These are phyloP conservation scores for Apiospora arundinis DNA, from an alignment of 2,329 filamentous ascomycete genomes.

Conservation along the genomic window DNA sequence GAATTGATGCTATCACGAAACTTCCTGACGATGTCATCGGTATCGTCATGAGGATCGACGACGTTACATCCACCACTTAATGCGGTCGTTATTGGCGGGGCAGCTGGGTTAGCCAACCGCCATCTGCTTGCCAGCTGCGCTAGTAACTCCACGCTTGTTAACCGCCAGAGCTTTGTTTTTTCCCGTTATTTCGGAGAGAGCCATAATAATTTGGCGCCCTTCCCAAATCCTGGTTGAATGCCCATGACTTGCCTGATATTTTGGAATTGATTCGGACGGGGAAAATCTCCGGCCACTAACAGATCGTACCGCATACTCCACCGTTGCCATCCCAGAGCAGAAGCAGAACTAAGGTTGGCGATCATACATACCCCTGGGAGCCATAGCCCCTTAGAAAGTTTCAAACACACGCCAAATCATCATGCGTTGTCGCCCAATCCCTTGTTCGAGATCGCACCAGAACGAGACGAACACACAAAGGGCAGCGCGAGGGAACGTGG, in stretches of 20 bases:
- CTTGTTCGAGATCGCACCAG: slow-evolving; percentile 17
- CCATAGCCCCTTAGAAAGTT: slow-evolving; percentile 18
- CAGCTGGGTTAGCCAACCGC: not conserved
- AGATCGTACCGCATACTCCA: slow-evolving; percentile 7
- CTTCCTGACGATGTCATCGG: not conserved
- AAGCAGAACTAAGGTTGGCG: not conserved
- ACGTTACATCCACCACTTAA: not conserved
- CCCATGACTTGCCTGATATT: not conserved
- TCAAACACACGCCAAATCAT: slow-evolving; percentile 21
- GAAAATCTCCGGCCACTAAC: slow-evolving; percentile 16
- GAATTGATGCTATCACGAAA: not conserved
- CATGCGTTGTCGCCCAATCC: slow-evolving; percentile 18
- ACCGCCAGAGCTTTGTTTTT: not conserved
- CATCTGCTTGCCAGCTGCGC: not conserved
- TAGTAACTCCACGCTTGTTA: not conserved
- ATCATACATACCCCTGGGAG: slow-evolving; percentile 18
- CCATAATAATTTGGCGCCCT: not conserved
- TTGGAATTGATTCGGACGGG: not conserved
- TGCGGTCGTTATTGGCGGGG: not conserved
- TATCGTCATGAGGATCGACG: slow-evolving; percentile 9
- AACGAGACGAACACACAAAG: not conserved
- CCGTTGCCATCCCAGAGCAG: slow-evolving; percentile 5
- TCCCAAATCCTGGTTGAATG: not conserved
- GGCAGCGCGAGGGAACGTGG: not conserved
- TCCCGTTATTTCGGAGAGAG: not conserved